Conservation (phyloP, 176 grass and related monocot genomes). For the Bonia amplexicaulis region DNA sequence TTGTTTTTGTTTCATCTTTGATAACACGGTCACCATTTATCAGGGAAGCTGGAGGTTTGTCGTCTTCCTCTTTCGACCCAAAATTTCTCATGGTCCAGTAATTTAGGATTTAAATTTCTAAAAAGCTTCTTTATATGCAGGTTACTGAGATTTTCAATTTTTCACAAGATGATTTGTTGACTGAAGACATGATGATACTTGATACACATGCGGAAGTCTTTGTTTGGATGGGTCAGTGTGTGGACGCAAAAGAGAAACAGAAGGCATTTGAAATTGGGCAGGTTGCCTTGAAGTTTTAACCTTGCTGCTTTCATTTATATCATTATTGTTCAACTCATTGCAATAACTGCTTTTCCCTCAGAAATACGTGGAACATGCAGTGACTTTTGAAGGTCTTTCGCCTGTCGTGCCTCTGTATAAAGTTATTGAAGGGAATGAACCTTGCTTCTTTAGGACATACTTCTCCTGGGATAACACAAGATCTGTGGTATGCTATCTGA, state of each 20-base stretch:
- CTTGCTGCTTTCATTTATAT: constrained; percentile 15
- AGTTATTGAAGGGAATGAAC: constrained; percentile 83
- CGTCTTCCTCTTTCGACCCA: background rate
- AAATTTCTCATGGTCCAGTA: constrained; percentile 3
- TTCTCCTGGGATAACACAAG: constrained; percentile 87
- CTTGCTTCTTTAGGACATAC: constrained; percentile 87
- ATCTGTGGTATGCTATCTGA: constrained; percentile 49
- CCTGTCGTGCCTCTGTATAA: constrained; percentile 70
- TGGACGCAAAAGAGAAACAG: constrained; percentile 76
- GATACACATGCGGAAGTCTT: constrained; percentile 82
- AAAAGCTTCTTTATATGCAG: constrained; percentile 35
- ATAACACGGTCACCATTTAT: constrained; percentile 8
- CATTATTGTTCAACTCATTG: constrained; percentile 6
- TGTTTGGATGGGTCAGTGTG: constrained; percentile 85
- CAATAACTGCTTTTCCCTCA: constrained; percentile 28
- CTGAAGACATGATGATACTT: constrained; percentile 82
- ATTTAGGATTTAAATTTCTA: constrained; percentile 3
- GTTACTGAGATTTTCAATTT: constrained; percentile 85
- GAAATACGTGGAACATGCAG: constrained; percentile 78
- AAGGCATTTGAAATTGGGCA: constrained; percentile 76
- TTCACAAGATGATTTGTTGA: constrained; percentile 96
- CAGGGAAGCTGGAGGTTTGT: constrained; percentile 86
- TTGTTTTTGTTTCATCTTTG: constrained; percentile 19
- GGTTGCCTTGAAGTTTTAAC: constrained; percentile 34
- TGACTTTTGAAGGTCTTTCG: constrained; percentile 63